Base-by-base conservation (phyloP, 257 asterid genomes). In the Solanum arcanum region DNA sequence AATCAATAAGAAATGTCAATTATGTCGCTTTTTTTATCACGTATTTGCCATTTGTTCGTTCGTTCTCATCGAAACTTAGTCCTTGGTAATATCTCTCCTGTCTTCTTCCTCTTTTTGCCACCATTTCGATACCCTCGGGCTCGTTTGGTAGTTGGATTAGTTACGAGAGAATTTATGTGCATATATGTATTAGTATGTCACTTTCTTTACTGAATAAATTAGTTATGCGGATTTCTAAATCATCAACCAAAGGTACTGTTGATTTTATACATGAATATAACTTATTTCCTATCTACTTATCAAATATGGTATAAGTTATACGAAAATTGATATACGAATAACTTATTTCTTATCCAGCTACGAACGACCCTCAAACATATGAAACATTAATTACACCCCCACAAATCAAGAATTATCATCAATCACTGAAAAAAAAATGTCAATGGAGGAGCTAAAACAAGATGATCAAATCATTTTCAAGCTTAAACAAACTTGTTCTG, bases 401-500 rank as follows among this genome's bases (percentile, higher is more conserved):
- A 41, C 41, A 49, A 21, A 62, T 37, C 33, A 29, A 35, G 18
- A 15, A 74, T 8, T 73, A 27, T 60, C 88, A 72, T 3, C 74
- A 35, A 41, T 64, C 31, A 27, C 64, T 31, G 64, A 2, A 8
- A n/a, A 60, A 60, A 42, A 12, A 77, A 73, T 41, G 11, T 62
- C 90, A 66, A 89, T 92, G 95, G 95, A 92, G 46, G 66, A 78
- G 27, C 74, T 72, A 62, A 87, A 88, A 44, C 91, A 89, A 56
- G 92, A 92, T 44, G 98, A 94, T 66, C 88, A 91, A 27, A 78
- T 84, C 1, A 35, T 93, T 23, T 72, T 23, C 83, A 87, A 88
- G 86, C 86, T 95, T 15, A 90, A 91, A 37, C 9, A 91, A 8
- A 90, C 95, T 1, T 86, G 91, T 70, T 90, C 94, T 41, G 90